Conservation (phyloP, 352 stramenopile species). For the Globisporangium spinosum region DNA sequence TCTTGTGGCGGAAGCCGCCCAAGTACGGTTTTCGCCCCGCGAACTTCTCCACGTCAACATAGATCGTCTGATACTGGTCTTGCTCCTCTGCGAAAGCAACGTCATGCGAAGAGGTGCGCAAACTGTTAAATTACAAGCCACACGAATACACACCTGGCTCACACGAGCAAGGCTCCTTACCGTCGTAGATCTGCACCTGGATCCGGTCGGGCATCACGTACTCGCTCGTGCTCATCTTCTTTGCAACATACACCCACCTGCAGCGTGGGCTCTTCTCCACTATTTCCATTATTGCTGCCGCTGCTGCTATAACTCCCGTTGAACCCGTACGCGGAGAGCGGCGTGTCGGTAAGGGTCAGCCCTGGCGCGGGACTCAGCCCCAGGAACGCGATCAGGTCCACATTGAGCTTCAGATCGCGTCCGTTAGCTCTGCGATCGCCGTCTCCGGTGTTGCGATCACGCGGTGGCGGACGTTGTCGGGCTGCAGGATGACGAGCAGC, state of each 20-base stretch:
- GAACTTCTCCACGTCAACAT: slow-evolving; percentile 78
- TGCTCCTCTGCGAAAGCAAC: slow-evolving; percentile 31
- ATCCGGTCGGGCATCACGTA: slow-evolving; percentile 87
- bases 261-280: slow-evolving; percentile 31
- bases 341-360: slow-evolving; percentile 31
- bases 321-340: slow-evolving; percentile 37
- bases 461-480: slow-evolving; percentile 69
- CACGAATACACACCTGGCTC: neutral
- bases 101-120: neutral
- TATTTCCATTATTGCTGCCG: slow-evolving; percentile 18
- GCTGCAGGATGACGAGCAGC: slow-evolving; percentile 67
- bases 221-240: slow-evolving; percentile 36
- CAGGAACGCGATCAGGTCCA: slow-evolving; percentile 57
- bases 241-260: slow-evolving; percentile 48
- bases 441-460: slow-evolving; percentile 48
- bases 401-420: slow-evolving; percentile 54
- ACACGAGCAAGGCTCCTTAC: slow-evolving; percentile 16
- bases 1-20: slow-evolving; percentile 86
- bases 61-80: slow-evolving; percentile 45
- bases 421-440: slow-evolving; percentile 48
- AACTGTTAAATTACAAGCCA: neutral
- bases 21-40: slow-evolving; percentile 79
- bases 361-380: slow-evolving; percentile 39
- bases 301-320: slow-evolving; percentile 5
- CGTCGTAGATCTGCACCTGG: slow-evolving; percentile 71